Percentiles rank a stretch among this genome's conserved stretches.
These are phyloP conservation scores for Nephelium lappaceum DNA, from an alignment of 345 rosid genomes.

Conservation along the genomic window DNA sequence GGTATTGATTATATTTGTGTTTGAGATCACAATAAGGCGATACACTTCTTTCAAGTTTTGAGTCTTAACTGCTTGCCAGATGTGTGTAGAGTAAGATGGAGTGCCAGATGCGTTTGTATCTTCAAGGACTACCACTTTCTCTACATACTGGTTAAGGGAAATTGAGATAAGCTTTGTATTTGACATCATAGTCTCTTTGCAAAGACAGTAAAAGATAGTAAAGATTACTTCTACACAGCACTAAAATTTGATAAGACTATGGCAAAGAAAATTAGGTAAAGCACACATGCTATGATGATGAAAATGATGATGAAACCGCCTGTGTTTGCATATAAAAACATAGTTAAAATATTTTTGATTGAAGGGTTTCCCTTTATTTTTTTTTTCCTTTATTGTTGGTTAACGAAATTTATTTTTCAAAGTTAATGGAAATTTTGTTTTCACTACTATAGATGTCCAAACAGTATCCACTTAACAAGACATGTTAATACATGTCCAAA, in stretches of 20 bases:
- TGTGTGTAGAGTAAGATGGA: conserved; percentile 30
- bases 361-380: no score
- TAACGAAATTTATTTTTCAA: background rate
- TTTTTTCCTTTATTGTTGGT: no score
- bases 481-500: background rate
- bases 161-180: conserved; percentile 15
- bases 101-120: conserved; percentile 34
- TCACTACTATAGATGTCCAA: background rate
- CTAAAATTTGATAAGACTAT: background rate
- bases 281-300: background rate
- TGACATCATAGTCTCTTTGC: background rate
- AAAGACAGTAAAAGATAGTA: background rate
- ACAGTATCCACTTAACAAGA: background rate
- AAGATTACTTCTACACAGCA: background rate
- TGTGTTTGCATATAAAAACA: background rate
- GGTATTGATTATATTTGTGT: conserved; percentile 51
- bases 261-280: background rate
- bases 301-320: background rate
- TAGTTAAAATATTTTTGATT: background rate
- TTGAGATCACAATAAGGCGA: conserved; percentile 57
- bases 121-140: conserved; percentile 56
- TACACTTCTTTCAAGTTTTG: conserved; percentile 69
- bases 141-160: conserved; percentile 59
- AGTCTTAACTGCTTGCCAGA: conserved; percentile 81
- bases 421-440: background rate